phyloP scores from a whole-genome alignment of 257 asterid species.

The Solanum corneliomulleri region DNA sequence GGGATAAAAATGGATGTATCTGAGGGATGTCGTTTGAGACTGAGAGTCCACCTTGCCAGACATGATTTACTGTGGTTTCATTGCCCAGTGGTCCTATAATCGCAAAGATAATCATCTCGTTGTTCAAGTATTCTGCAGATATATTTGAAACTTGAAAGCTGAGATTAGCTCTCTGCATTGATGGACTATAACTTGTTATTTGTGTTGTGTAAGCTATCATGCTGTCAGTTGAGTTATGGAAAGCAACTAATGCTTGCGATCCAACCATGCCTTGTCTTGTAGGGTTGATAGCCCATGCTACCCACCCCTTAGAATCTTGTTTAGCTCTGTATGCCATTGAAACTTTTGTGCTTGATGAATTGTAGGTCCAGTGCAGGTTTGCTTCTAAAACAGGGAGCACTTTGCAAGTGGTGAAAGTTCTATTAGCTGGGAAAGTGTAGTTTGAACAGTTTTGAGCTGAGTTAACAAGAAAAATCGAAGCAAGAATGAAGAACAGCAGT shows the following conservation, averaged over 20 bases:
- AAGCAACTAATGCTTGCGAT: slow-evolving; percentile 50
- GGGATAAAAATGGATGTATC: slow-evolving; percentile 27
- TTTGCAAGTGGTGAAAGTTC: slow-evolving; percentile 14
- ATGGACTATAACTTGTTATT: slow-evolving; percentile 28
- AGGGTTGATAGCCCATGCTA: slow-evolving; percentile 89
- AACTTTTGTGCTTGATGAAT: slow-evolving; percentile 13
- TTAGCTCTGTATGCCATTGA: slow-evolving; percentile 32
- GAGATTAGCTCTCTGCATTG: slow-evolving; percentile 18
- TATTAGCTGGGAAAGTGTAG: slow-evolving; percentile 16
- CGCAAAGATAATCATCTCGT: slow-evolving; percentile 38
- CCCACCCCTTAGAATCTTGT: slow-evolving; percentile 57
- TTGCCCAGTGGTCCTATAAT: slow-evolving; percentile 22
- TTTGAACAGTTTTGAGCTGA: slow-evolving; percentile 25
- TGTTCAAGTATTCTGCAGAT: slow-evolving; percentile 23
- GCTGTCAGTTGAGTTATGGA: slow-evolving; percentile 21
- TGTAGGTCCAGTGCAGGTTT: slow-evolving; percentile 37
- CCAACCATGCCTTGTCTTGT: slow-evolving; percentile 61
- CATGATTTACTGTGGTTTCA: slow-evolving; percentile 26
- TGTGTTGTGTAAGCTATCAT: slow-evolving; percentile 32
- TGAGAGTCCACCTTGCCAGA: slow-evolving; percentile 39
- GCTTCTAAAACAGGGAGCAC: slow-evolving; percentile 29
- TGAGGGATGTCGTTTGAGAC: slow-evolving; percentile 25
- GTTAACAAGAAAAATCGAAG: neutral
- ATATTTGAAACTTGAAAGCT: slow-evolving; percentile 24
- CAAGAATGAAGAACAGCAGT: neutral